Evolutionary conservation across 2,329 filamentous ascomycete species (phyloP).

Genomic region (Pseudogymnoascus sp.): DNA sequence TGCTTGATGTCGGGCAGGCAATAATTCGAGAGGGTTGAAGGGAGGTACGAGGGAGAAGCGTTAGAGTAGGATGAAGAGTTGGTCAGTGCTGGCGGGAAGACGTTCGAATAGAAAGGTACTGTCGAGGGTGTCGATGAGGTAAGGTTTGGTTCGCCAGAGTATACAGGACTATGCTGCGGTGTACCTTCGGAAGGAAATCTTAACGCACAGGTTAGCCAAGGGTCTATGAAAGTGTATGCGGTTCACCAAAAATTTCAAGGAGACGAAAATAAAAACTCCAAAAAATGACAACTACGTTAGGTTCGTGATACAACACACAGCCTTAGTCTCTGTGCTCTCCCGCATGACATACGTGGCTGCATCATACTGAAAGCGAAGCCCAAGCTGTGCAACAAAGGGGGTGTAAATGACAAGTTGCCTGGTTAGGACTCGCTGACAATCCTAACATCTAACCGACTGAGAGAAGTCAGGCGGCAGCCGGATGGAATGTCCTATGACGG

Average conservation of each 20-base stretch:
- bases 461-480: slow-evolving; percentile 3
- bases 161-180: slow-evolving; percentile 26
- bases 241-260: neutral
- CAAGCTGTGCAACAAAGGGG: slow-evolving; percentile 1
- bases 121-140: slow-evolving; percentile 24
- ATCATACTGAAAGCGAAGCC: slow-evolving; percentile 3
- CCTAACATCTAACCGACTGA: slow-evolving; percentile 3
- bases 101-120: slow-evolving; percentile 25
- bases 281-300: slow-evolving; percentile 8
- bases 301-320: slow-evolving; percentile 4
- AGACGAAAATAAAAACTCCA: slow-evolving; percentile 4
- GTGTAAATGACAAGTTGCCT: slow-evolving; percentile 2
- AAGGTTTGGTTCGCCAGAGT: slow-evolving; percentile 26
- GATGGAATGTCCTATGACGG: neutral
- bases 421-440: neutral
- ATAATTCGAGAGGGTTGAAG: slow-evolving; percentile 22
- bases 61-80: slow-evolving; percentile 27
- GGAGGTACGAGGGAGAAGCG: slow-evolving; percentile 25
- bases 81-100: slow-evolving; percentile 25
- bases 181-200: slow-evolving; percentile 8
- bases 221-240: neutral
- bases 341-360: slow-evolving; percentile 8
- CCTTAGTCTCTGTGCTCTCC: slow-evolving; percentile 1
- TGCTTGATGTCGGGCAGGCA: slow-evolving; percentile 31
- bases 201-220: neutral